These are phyloP conservation scores for Halenospora varia DNA, from an alignment of 495 filamentous ascomycete species.

Conservation along the genomic window DNA sequence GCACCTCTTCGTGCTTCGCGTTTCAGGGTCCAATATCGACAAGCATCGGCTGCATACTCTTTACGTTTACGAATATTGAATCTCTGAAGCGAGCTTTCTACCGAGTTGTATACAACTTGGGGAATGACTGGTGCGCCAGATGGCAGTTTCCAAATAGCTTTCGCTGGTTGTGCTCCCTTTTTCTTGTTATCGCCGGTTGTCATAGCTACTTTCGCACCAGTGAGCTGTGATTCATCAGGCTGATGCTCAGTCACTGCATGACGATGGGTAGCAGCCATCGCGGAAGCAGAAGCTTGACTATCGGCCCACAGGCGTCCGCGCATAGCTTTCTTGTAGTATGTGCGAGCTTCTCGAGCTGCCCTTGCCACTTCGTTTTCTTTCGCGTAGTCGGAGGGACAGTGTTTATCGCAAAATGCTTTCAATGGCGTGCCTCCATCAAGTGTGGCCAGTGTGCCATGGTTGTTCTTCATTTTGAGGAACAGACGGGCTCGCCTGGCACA, in stretches of 20 bases:
- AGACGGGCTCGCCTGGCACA: slow-evolving; percentile 86
- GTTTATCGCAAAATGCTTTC: slow-evolving; percentile 95
- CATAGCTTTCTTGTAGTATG: slow-evolving; percentile 86
- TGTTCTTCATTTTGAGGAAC: slow-evolving; percentile 94
- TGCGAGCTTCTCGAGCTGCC: slow-evolving; percentile 47
- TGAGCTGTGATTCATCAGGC: slow-evolving; percentile 52
- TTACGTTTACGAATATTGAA: slow-evolving; percentile 82
- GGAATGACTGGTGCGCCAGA: slow-evolving; percentile 95
- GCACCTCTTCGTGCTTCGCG: slow-evolving; percentile 88
- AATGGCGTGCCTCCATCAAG: slow-evolving; percentile 79
- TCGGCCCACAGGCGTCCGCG: slow-evolving; percentile 83
- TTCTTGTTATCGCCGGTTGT: slow-evolving; percentile 74
- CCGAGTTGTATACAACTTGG: slow-evolving; percentile 71
- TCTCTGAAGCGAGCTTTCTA: slow-evolving; percentile 72
- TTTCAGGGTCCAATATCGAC: slow-evolving; percentile 97
- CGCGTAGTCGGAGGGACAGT: slow-evolving; percentile 86
- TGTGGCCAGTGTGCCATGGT: slow-evolving; percentile 70
- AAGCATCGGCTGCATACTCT: slow-evolving; percentile 87
- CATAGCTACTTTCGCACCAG: slow-evolving; percentile 46
- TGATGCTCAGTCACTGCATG: slow-evolving; percentile 55
- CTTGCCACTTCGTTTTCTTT: slow-evolving; percentile 69
- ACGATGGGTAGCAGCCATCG: slow-evolving; percentile 62
- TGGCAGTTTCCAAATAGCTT: slow-evolving; percentile 85
- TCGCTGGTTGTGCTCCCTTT: slow-evolving; percentile 58
- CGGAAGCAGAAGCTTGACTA: slow-evolving; percentile 80